phyloP scores from a whole-genome alignment of 2,329 filamentous ascomycete species.

The Colletotrichum nymphaeae region DNA sequence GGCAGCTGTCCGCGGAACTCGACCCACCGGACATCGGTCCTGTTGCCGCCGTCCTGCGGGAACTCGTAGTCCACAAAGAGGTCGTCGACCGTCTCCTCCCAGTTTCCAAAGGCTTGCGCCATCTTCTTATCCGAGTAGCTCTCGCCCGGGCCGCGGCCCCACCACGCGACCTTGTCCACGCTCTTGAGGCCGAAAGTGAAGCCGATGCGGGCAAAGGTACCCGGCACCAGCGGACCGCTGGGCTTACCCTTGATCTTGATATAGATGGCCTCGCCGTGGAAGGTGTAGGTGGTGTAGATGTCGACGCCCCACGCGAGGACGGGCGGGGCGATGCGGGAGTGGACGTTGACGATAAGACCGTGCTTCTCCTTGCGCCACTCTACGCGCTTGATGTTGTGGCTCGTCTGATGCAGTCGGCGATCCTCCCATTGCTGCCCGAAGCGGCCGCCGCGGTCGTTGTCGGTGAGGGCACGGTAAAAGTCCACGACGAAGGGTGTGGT shows the following conservation, averaged over 20 bases:
- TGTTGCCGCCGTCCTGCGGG: constrained; percentile 75
- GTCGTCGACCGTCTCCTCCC: constrained; percentile 57
- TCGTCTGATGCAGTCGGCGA: constrained; percentile 57
- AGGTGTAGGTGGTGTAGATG: constrained; percentile 64
- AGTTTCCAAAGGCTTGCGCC: constrained; percentile 68
- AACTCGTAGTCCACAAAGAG: constrained; percentile 73
- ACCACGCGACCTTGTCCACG: constrained; percentile 65
- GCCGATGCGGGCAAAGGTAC: constrained; percentile 72
- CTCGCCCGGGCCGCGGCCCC: constrained; percentile 74
- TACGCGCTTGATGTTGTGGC: constrained; percentile 52
- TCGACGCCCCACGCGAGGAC: constrained; percentile 71
- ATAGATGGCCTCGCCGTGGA: constrained; percentile 59
- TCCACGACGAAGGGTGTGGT: constrained; percentile 58
- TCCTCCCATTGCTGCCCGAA: constrained; percentile 70
- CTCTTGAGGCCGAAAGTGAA: constrained; percentile 59
- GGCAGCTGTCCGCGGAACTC: constrained; percentile 49
- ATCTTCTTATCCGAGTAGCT: constrained; percentile 75
- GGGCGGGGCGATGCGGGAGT: constrained; percentile 69
- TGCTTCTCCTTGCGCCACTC: constrained; percentile 46
- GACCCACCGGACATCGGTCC: constrained; percentile 72
- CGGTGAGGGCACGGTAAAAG: constrained; percentile 74
- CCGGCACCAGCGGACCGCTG: constrained; percentile 60
- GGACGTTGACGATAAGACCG: constrained; percentile 54
- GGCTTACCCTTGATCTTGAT: constrained; percentile 62
- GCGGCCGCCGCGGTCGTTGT: constrained; percentile 69